Base-by-base conservation (phyloP, 495 filamentous ascomycete genomes). In the Margaritispora aquatica region DNA sequence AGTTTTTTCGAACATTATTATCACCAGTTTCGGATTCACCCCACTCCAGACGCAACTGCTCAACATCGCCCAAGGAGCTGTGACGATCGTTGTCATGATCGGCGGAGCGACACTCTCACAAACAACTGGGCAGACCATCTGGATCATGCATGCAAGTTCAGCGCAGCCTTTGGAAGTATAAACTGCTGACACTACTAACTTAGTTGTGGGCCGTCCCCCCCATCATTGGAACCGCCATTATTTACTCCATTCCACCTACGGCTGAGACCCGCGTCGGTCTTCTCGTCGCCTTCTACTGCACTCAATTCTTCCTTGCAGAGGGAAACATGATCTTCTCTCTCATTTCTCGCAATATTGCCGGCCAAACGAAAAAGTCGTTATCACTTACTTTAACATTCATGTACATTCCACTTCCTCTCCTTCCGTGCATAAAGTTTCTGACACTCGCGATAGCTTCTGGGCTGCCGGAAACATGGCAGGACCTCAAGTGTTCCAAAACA, bases 1-100 rank as follows among this genome's bases (percentile, higher is more conserved):
- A 41, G 88, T 88, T 57, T 90, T 88, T 68, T 89, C 88, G 70
- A 84, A 76, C 52, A 82, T 87, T 66, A 76, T 83, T 24, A 83
- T 84, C 62, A 73, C 77, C 4, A 74, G 69, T 7, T 81, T 82
- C 63, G 76, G 78, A 11, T 81, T 75, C 69, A 82, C 81, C 1
- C 62, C 73, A 2, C 73, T 85, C 29, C 69, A 87, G 57, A 83
- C 79, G 41, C 74, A 89, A 2, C 78, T 89, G 19, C 78, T 86
- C 48, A 86, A 84, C 57, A 79, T 78, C 2, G 86, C 86, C 0
- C 82, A 80, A 11, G 86, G 86, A 1, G 85, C 77, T 1, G 74
- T 89, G 10, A 85, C 88, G 62, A 74, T 89, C 22, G 72, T 88
- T 34, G 74, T 80, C 0, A 73, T 88, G 11, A 67, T 88, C 9